Evolutionary conservation across 495 filamentous ascomycete species (phyloP), one percentile per base, ranked within the genome.

Genomic region (Halenospora varia): DNA sequence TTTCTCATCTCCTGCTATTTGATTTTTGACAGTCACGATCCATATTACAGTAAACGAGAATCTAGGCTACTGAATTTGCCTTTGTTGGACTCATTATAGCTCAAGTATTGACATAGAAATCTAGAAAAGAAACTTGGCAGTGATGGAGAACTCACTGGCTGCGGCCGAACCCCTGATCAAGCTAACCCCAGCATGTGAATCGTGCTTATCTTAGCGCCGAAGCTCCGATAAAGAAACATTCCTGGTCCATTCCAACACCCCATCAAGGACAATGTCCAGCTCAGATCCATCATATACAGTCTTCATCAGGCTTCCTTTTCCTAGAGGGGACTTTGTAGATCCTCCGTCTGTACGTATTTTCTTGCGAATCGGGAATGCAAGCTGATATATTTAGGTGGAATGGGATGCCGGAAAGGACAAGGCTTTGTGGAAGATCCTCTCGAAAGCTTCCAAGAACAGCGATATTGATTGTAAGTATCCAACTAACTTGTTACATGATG

Each of bases 351-450:
- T 92, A 78, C 65, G 81, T 48, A 55, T 15, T 44, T 50, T 62
- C 20, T 49, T 56, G 60, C 61, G 59, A 64, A 46, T 25, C 18
- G 22, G 19, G n/a, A 26, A 52, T 23, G 2, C 24, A 17, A 58
- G 25, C 53, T 63, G 25, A 56, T 50, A 50, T 19, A 51, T 47
- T 22, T 55, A 81, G 81, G 72, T 75, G 50, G 72, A 76, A 62
- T 79, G 75, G 78, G 84, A 91, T 70, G 81, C 87, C 2, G 70
- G 75, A 18, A 97, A 97, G 70, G 95, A 97, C 65, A 84, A 86
- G 48, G 81, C 84, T 3, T 74, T 98, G n/a, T 97, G 94, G 94
- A 87, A 87, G 62, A 81, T 93, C 46, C 80, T 98, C 1, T 96
- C 92, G 0, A 82, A 79, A 54, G 81, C 76, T 57, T 84, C 79